Evolutionary conservation across 371 early-diverging fungal genomes (phyloP), one percentile per base, ranked within the genome.

Genomic region (Rhizopus sp.): DNA sequence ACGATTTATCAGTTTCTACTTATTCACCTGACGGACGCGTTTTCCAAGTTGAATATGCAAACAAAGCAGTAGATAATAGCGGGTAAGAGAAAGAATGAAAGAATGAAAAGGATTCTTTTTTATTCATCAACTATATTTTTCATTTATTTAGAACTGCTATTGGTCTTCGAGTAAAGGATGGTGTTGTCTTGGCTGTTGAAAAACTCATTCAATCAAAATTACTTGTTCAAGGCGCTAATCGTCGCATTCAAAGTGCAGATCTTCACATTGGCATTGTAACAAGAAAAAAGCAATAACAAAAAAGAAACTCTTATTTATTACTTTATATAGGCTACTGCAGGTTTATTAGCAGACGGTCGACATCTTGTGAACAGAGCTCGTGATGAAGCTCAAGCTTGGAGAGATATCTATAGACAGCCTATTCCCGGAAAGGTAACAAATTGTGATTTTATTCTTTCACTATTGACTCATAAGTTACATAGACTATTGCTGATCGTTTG

Each of bases 1-100:
- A 99, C 74, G 99, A 99, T 81, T 82, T 97, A 59, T 93, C 96
- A 33, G 93, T 95, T 41, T 92, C 95, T 63, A 99, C 98, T 23
- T 99, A 97, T 73, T 97, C 99, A 40, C 98, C 98, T 48, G 99
- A 99, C 73, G 99, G 99, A 57, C 88, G 98, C 59, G 90, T 99
- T 59, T 99, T 97, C 77, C 99, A 99, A 78, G 93, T 96, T 45
- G 99, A 99, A 80, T 99, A 99, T 72, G 99, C 99, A 48, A 76
- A 83, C 56, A 97, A 99, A 76, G 98, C 99, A 37, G 97, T 98
- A 32, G 98, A 99, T 64, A 96, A 96, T 83, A 91, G 94, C 75
- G 99, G 98, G 95, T 94, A 84, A 62, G 9, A 51, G n/a, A 39
- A 47, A 41, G 16, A 50, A 16, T 16, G 33, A 15, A 13, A n/a